Evolutionary conservation across 768 basidiomycete species (phyloP), one percentile per base, ranked within the genome.

Genomic region (Pleurotus pulmonarius): DNA sequence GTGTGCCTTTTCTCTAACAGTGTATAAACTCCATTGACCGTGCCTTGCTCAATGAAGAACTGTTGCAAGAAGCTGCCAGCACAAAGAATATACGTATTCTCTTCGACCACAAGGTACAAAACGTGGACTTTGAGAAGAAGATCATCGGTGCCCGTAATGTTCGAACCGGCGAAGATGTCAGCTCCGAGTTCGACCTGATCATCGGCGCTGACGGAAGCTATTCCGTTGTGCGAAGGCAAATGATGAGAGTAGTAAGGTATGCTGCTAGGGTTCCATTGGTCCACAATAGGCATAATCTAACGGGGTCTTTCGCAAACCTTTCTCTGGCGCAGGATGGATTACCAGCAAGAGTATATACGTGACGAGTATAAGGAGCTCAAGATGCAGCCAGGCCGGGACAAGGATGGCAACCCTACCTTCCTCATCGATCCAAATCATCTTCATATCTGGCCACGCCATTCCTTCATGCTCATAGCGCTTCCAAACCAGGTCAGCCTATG

Each of bases 361-460:
- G 92, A 98, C 67, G 94, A 95, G 69, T 99, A 98, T 73, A 79
- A 98, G 66, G 96, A 99, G 77, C 82, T 98, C 58, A 92, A 88
- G 76, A 93, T 99, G 84, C 93, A 94, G 66, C 83, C 95, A 69
- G 86, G 86, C 57, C 70, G 73, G 67, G 80, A 81, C 70, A 66
- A 67, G 64, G 73, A 77, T 69, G 90, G 83, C 69, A 78, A 80
- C 59, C 75, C 86, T 60, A 76, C 75, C 24, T 98, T 90, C 77
- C 77, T 86, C 57, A 87, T 99, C 71, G 93, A 95, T 79, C 90
- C 92, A 65, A 89, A 90, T 71, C 91, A 98, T 72, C 86, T 99
- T 63, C 96, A 99, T 75, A 98, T 99, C 65, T 99, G 96, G 96
- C 97, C 96, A 61, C 89, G 96, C 68, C 92, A 94, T 72, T 92